Percentiles rank a stretch among this genome's conserved stretches.
Conservation (phyloP, 495 filamentous ascomycete genomes). For the Lophiostoma macrostomum region DNA sequence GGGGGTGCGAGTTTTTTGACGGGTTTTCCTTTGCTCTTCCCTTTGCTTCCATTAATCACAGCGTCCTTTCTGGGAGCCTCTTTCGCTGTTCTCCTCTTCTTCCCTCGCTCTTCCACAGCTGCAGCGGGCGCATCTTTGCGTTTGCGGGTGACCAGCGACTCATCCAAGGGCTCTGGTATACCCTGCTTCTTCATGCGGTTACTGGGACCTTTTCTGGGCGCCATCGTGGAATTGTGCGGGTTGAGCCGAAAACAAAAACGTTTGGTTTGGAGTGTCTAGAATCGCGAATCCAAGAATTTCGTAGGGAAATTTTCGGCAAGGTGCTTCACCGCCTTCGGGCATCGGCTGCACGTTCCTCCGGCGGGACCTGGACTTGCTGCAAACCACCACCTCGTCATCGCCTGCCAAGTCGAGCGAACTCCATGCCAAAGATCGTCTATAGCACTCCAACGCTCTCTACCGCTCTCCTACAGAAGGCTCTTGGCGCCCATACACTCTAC, state of each 20-base stretch:
- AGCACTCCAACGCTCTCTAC: not conserved
- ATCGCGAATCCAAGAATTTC: constrained; percentile 14
- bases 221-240: not conserved
- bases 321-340: constrained; percentile 22
- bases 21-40: constrained; percentile 36
- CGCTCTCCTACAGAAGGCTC: not conserved
- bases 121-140: constrained; percentile 56
- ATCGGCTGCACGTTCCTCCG: not conserved
- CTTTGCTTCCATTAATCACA: constrained; percentile 10
- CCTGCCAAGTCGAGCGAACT: no score
- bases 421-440: no score
- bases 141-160: constrained; percentile 73
- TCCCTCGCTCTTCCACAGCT: constrained; percentile 31
- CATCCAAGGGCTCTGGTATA: constrained; percentile 74
- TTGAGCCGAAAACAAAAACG: not conserved
- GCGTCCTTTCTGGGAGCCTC: constrained; percentile 10
- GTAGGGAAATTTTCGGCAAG: constrained; percentile 7
- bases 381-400: constrained; percentile 27
- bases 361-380: not conserved
- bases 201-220: constrained; percentile 71
- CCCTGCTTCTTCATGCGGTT: constrained; percentile 96
- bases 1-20: constrained; percentile 31
- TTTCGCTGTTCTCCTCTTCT: constrained; percentile 17
- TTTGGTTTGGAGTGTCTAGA: not conserved
- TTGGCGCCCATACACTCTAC: not conserved